Evolutionary conservation across 192 early-diverging fungal species (phyloP), one percentile per base, ranked within the genome.

Genomic region (Podila clonocystis): DNA sequence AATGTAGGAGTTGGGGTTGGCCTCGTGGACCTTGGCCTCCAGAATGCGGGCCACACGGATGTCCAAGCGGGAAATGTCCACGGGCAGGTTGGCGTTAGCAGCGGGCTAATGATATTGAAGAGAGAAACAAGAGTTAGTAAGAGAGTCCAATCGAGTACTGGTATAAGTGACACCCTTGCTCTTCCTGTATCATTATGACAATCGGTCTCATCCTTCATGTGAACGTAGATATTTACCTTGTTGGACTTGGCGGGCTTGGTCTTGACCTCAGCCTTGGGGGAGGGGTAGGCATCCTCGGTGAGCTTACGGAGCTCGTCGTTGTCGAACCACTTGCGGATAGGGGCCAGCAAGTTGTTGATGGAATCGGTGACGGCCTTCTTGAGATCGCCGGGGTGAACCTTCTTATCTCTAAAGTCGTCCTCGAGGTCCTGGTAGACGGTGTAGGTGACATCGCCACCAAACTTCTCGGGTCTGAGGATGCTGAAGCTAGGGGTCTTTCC

Each of bases 331-430:
- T 92, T 83, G 50, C 96, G 91, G 61, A 99, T 92, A 55, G 98
- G 98, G 41, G 90, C 96, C 58, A 99, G 88, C 45, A 99, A 82
- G 5, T 29, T 86, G 80, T 98, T 97, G 59, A 99, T 86, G 2
- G 94, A 92, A 26, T 94, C 90, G 3, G 93, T 88, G 3, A 93
- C 93, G 68, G 93, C 92, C 70, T 86, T 89, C 89, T 99, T 99
- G 67, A 99, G 89, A 82, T 99, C 98, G 20, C 93, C 93, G 17
- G 98, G 98, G 82, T 98, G 96, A 24, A 99, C 86, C 74, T 91
- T 89, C 87, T 94, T 93, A 7, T 92, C 93, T 50, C 84, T 88
- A 77, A 97, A 99, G 69, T 96, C 97, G 29, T 91, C 82, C 83
- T 97, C 93, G 45, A 99, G 84, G 8, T 83, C 84, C 66, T 94